A percentile compares a stretch with the other conserved stretches of the same genome.
phyloP scores from a whole-genome alignment of 306 rosid genomes.

The Albizia julibrissin region DNA sequence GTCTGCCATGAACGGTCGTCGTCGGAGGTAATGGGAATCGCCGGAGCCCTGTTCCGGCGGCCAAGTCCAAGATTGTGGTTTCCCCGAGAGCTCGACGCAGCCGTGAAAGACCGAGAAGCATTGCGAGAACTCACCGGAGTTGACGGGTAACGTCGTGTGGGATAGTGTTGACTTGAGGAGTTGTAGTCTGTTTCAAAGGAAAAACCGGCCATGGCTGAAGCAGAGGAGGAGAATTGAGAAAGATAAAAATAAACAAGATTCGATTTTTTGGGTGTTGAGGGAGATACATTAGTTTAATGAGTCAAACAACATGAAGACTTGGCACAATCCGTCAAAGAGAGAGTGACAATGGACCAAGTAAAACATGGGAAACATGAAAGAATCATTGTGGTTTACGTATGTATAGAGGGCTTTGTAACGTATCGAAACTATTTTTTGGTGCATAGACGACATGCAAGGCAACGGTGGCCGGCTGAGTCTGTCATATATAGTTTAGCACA shows the following conservation, averaged over 20 bases:
- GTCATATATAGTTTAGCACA: neutral
- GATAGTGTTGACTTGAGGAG: constrained; percentile 36
- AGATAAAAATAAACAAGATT: neutral
- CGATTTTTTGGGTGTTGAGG: neutral
- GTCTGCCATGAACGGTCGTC: constrained; percentile 74
- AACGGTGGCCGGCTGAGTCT: constrained; percentile 33
- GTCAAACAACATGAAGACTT: constrained; percentile 6
- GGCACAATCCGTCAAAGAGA: constrained; percentile 23
- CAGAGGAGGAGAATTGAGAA: neutral
- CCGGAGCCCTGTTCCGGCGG: constrained; percentile 38
- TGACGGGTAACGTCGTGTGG: constrained; percentile 39
- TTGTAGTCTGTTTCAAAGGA: constrained; percentile 49
- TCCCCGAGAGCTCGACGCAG: constrained; percentile 39
- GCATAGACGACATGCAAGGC: constrained; percentile 43
- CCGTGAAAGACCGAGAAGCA: constrained; percentile 51
- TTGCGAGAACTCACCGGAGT: constrained; percentile 47
- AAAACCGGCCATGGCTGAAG: constrained; percentile 57
- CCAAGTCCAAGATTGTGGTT: constrained; percentile 12
- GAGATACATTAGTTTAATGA: constrained; percentile 25
- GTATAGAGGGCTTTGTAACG: neutral
- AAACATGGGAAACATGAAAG: neutral
- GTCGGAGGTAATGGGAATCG: constrained; percentile 67
- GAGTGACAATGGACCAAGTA: neutral
- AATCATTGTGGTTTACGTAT: neutral
- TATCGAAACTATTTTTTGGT: neutral